Evolutionary conservation across 306 rosid genomes (phyloP).

Genomic region (Erythrophleum fordii): DNA sequence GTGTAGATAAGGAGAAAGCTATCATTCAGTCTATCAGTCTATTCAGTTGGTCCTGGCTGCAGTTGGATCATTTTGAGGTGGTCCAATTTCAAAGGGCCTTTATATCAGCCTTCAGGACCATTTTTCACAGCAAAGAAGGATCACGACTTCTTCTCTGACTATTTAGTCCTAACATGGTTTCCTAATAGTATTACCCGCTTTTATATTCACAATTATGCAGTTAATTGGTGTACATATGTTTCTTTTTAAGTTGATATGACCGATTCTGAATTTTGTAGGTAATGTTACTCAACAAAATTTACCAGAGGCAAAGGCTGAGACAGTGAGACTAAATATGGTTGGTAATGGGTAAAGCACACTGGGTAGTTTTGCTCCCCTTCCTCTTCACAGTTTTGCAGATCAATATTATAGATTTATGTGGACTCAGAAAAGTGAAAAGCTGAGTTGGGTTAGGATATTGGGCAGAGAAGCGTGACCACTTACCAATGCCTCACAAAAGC

Average conservation of each 20-base stretch:
- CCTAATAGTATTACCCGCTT: neutral
- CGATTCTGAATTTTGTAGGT: no score
- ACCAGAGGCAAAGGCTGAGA: neutral
- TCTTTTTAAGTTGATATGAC: no score
- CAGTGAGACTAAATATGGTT: neutral
- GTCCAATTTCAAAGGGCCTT: conserved; percentile 36
- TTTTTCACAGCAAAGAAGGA: conserved; percentile 41
- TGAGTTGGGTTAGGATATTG: neutral
- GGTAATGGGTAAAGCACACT: neutral
- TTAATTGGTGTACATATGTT: no score
- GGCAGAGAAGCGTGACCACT: neutral
- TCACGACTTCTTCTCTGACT: conserved; percentile 32
- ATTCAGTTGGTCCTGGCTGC: conserved; percentile 36
- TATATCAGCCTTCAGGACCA: conserved; percentile 43
- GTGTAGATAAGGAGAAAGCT: conserved; percentile 29
- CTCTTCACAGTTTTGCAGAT: neutral
- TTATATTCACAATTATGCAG: neutral
- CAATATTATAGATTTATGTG: neutral
- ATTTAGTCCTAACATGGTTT: neutral
- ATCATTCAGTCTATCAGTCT: conserved; percentile 17
- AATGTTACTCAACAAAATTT: neutral
- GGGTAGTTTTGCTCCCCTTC: neutral
- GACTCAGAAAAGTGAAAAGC: conserved; percentile 31
- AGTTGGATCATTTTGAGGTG: conserved; percentile 42
- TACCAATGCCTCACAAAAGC: conserved; percentile 22